These are phyloP conservation scores for Nitzschia inconspicua DNA, from an alignment of 108 stramenopile species.

Conservation along the genomic window DNA sequence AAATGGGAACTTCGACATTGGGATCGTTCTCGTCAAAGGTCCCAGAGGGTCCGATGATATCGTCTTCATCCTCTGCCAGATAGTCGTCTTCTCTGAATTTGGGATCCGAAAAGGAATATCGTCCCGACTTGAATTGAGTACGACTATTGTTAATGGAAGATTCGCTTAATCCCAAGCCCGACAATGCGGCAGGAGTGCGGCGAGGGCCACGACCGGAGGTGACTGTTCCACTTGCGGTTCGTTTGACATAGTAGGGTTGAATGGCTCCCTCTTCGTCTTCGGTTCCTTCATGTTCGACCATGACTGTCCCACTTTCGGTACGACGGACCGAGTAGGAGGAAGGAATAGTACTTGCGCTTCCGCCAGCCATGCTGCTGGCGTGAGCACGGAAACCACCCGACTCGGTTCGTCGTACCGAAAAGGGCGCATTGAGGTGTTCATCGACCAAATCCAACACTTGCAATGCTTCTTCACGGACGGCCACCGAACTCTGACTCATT, in stretches of 20 bases:
- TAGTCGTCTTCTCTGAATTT: conserved; percentile 25
- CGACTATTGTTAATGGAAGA: neutral
- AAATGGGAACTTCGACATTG: neutral
- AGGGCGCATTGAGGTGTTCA: conserved; percentile 16
- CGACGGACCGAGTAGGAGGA: conserved; percentile 14
- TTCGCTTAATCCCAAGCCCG: conserved; percentile 19
- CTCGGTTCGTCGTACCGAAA: conserved; percentile 24
- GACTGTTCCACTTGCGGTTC: neutral
- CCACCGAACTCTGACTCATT: neutral
- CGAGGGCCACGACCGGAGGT: too few species aligned
- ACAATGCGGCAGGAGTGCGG: conserved; percentile 35
- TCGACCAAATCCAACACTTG: conserved; percentile 33
- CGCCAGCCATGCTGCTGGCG: neutral
- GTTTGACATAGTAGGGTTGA: too few species aligned
- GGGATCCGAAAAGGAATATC: conserved; percentile 26
- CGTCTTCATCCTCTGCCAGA: conserved; percentile 24
- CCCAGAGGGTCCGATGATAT: conserved; percentile 5
- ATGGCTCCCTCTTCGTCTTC: neutral
- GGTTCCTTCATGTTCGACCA: neutral
- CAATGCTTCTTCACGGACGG: conserved; percentile 27
- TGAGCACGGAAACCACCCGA: conserved; percentile 25
- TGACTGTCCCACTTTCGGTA: conserved; percentile 5
- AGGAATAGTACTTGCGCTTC: too few species aligned
- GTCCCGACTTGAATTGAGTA: conserved; percentile 7
- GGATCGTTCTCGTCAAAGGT: conserved; percentile 8